Evolutionary conservation across 2,329 filamentous ascomycete species (phyloP), one percentile per base, ranked within the genome.

Genomic region (Capronia americana): DNA sequence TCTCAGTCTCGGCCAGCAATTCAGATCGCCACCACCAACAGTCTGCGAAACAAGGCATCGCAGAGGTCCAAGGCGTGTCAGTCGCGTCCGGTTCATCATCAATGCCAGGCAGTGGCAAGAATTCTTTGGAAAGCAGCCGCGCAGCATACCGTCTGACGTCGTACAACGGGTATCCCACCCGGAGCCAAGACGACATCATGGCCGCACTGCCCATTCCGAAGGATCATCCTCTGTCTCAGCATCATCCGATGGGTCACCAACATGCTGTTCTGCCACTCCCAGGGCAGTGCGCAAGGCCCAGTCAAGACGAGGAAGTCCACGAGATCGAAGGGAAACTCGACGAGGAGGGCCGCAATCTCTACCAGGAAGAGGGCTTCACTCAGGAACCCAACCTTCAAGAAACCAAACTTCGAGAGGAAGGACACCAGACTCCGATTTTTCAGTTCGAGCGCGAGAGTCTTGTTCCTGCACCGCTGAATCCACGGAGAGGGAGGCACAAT

Each of bases 401-500:
- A 17, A n/a, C 14, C 38, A 44, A 44, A 2, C 5, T 44, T 20
- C 38, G 14, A n/a, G 17, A 44, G 38, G 38, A 8, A n/a, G 17
- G 38, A 20, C 14, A 2, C 4, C 8, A n/a, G 2, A 14, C n/a
- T 5, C 28, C 48, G 2, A 28, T 10, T 26, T 53, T 61, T 24
- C 28, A 38, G 14, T 65, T 38, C 30, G 48, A 58, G 14, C 51
- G 50, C 41, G 24, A 12, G 12, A 65, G 63, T 24, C 63, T 65
- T 23, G 50, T 65, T 20, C 63, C 63, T 44, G 63, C 34, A 44
- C 63, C 63, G 17, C 20, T 65, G 20, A 46, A 57, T 7, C 41
- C 53, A n/a, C 50, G 51, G 8, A 57, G 56, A 17, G 54, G 41
- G n/a, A 28, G 26, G n/a, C 44, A 57, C 38, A 57, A 30, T 34